Conservation (phyloP, 2,329 filamentous ascomycete genomes). For the Trichoderma asperellum region DNA sequence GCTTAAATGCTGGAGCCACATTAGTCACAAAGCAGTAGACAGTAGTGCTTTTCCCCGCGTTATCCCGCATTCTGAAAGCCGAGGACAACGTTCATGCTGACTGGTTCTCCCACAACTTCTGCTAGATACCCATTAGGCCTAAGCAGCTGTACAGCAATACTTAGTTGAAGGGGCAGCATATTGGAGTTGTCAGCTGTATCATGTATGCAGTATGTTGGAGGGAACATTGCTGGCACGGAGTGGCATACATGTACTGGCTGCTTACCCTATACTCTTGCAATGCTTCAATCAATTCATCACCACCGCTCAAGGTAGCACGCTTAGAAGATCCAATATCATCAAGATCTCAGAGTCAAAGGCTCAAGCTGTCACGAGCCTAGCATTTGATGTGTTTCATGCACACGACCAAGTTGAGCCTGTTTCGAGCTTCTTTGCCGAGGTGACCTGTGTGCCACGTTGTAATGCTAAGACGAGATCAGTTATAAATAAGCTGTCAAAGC, state of each 20-base stretch:
- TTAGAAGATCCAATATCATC: neutral
- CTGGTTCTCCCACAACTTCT: neutral
- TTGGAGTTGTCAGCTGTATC: neutral
- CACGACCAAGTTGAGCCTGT: neutral
- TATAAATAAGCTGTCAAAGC: neutral
- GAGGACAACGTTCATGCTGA: neutral
- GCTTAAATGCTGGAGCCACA: neutral
- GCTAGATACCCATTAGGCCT: neutral
- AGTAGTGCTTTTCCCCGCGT: slow-evolving; percentile 4
- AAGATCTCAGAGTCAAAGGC: neutral
- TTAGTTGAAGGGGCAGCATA: neutral
- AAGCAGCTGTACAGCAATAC: neutral
- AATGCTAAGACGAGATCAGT: neutral
- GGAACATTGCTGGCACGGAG: neutral
- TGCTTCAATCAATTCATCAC: neutral
- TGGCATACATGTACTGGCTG: neutral
- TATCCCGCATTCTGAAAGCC: slow-evolving; percentile 1
- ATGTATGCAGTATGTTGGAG: neutral
- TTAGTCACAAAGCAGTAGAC: neutral
- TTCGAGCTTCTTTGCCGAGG: neutral
- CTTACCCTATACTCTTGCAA: neutral
- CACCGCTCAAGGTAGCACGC: neutral
- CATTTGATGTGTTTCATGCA: neutral
- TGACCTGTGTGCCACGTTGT: neutral
- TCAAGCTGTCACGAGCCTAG: neutral